These are phyloP conservation scores for Rutidosis leptorrhynchoides DNA, from an alignment of 129 eudicot genomes.

Conservation along the genomic window DNA sequence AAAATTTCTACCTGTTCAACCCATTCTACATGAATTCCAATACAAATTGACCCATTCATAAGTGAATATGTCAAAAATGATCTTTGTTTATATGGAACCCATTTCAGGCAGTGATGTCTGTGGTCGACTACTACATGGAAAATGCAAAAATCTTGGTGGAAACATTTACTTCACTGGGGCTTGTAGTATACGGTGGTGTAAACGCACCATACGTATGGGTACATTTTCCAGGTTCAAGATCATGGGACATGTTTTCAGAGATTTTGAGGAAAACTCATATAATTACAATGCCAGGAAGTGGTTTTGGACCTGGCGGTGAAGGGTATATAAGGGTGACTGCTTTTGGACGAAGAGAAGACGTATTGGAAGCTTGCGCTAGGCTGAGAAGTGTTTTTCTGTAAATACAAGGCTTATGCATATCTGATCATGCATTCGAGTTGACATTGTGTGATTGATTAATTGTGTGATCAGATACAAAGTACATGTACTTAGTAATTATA, in stretches of 20 bases:
- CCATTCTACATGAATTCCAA: neutral
- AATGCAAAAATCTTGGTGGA: conserved; percentile 67
- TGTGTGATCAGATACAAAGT: neutral
- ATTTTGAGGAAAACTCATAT: conserved; percentile 75
- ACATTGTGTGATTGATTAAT: neutral
- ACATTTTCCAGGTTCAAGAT: conserved; percentile 78
- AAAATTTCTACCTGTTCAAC: too few species aligned
- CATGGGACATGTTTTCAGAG: conserved; percentile 77
- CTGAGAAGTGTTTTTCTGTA: conserved; percentile 35
- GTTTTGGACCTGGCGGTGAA: conserved; percentile 89
- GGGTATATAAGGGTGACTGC: conserved; percentile 76
- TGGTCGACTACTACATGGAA: conserved; percentile 79
- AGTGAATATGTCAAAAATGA: neutral
- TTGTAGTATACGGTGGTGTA: conserved; percentile 71
- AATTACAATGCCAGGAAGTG: conserved; percentile 83
- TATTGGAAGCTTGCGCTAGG: conserved; percentile 67
- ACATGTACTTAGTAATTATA: neutral
- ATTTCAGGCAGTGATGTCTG: conserved; percentile 58
- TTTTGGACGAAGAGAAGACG: conserved; percentile 65
- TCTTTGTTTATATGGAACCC: neutral
- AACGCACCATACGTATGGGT: conserved; percentile 98
- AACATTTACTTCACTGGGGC: conserved; percentile 61
- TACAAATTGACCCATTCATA: neutral
- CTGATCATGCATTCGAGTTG: neutral
- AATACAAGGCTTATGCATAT: neutral